These are phyloP conservation scores for Neospermospora avenae DNA, from an alignment of 2,329 filamentous ascomycete genomes.

Conservation along the genomic window DNA sequence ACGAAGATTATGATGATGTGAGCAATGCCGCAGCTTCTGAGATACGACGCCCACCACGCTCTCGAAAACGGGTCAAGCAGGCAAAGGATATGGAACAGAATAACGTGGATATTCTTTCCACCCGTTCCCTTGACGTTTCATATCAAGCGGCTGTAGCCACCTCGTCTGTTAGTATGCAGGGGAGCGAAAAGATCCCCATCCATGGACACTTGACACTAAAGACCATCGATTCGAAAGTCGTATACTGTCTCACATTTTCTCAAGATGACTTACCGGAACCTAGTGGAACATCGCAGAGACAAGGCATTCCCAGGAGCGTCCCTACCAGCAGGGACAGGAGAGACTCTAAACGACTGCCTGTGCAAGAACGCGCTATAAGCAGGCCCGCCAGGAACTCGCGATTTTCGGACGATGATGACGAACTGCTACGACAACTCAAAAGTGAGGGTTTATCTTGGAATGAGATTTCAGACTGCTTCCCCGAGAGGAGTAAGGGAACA, in stretches of 20 bases:
- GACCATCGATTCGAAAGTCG: conserved; percentile 18
- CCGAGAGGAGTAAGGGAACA: conserved; percentile 22
- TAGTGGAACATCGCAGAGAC: conserved; percentile 11
- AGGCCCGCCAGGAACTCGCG: conserved; percentile 12
- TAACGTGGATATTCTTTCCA: conserved; percentile 12
- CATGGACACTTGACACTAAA: conserved; percentile 20
- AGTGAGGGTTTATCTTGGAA: conserved; percentile 21
- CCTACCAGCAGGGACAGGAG: conserved; percentile 11
- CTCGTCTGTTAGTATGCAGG: conserved; percentile 13
- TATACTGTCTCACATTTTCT: conserved; percentile 25
- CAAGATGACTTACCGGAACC: conserved; percentile 15
- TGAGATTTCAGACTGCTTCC: conserved; percentile 22
- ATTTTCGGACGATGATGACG: conserved; percentile 19
- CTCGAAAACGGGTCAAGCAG: conserved; percentile 16
- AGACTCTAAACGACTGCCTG: conserved; percentile 12
- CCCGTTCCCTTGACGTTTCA: conserved; percentile 18
- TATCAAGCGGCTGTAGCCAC: conserved; percentile 15
- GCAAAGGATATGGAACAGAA: conserved; percentile 14
- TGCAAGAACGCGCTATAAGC: conserved; percentile 17
- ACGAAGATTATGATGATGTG: conserved; percentile 23
- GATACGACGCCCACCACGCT: conserved; percentile 11
- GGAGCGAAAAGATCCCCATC: conserved; percentile 23
- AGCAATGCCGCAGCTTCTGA: conserved; percentile 14
- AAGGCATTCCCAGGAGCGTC: conserved; percentile 6
- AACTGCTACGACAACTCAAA: conserved; percentile 20